Base-by-base conservation (phyloP, 1,284 basidiomycete genomes). In the Pseudozyma thailandica region DNA sequence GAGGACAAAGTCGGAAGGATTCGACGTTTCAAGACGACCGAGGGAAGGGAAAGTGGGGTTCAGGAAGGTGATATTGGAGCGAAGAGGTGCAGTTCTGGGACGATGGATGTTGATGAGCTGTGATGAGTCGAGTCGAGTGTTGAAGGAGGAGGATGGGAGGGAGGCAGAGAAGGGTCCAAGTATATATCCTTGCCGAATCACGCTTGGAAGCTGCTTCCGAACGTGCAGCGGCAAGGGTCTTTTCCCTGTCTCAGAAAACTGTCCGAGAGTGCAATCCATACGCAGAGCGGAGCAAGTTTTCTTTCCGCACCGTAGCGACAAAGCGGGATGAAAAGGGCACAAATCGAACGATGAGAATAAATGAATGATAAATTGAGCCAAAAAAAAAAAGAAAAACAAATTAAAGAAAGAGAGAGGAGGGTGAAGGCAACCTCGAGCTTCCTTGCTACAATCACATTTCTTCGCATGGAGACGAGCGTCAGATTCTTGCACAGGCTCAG, bases 371-470 rank as follows among this genome's bases (percentile, higher is more conserved):
- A 23, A 21, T 25, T 20, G 15, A 35, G 18, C 20, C 44, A 44
- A 42, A 28, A 37, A 27, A 47, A 27, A 27, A 33, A 42, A 15
- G 5, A 16, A 16, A 33, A 31, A 26, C 41, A 55, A 42, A 47
- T 41, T 26, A 42, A 27, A 33, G 10, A 48, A 23, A n/a, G n/a
- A n/a, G n/a, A n/a, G 33, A 20, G 20, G 26, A 30, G 6, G 10
- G 9, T 25, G 15, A 30, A 16, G 18, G 10, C 8, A 39, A 46
- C 30, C 45, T 55, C 12, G 50, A 49, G 46, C 27, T 56, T 55
- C 47, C 27, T 45, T 31, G 30, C 42, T 57, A 57, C 33, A 50
- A 48, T 57, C 55, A 57, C 55, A 55, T n/a, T 53, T 28, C 37
- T 33, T 21, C 3, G 13, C 13, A 20, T 23, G 18, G n/a, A 41